Base-by-base conservation (phyloP, 1,284 basidiomycete genomes). In the Apiotrichum sp. region DNA sequence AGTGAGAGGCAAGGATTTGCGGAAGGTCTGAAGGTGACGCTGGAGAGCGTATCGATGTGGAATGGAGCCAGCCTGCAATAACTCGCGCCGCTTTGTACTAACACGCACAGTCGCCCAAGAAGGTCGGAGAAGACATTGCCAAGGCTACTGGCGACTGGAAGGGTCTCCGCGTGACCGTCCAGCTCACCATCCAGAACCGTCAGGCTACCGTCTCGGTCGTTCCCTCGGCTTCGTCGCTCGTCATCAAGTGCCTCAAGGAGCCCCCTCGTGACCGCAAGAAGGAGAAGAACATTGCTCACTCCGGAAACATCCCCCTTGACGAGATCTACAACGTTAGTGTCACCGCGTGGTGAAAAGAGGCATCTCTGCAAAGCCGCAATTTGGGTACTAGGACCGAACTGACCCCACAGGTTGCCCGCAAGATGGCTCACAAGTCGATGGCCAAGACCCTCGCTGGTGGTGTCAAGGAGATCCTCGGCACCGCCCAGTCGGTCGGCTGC, bases 91-190 rank as follows among this genome's bases (percentile, higher is more conserved):
- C 22, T 22, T 22, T 22, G 22, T 22, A 22, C 22, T 22, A 22
- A 22, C 22, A 22, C 22, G 22, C 22, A 53, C 67, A 98, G 93
- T 97, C 96, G 59, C 95, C 96, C 75, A 99, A 99, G 84, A 98
- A 98, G 84, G 93, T 99, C 80, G 96, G 96, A 82, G 96, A 99
- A 89, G 96, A 99, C 81, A 98, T 99, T 76, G 96, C 96, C 74
- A 99, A 99, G 81, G 95, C 96, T 62, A 98, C 96, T 62, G 85
- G 87, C 59, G 88, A 88, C 78, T 99, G 96, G 96, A 99, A 99
- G 81, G 96, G 96, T 82, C 92, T 98, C 73, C 90, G 93, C 62
- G 96, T 99, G 62, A 99, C 96, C 67, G 92, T 98, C 66, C 93
- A 98, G 79, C 86, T 98, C 62, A 98, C 95, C 59, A 98, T 99